Base-by-base conservation (phyloP, 2,329 filamentous ascomycete genomes). In the Clonostachys byssicola region DNA sequence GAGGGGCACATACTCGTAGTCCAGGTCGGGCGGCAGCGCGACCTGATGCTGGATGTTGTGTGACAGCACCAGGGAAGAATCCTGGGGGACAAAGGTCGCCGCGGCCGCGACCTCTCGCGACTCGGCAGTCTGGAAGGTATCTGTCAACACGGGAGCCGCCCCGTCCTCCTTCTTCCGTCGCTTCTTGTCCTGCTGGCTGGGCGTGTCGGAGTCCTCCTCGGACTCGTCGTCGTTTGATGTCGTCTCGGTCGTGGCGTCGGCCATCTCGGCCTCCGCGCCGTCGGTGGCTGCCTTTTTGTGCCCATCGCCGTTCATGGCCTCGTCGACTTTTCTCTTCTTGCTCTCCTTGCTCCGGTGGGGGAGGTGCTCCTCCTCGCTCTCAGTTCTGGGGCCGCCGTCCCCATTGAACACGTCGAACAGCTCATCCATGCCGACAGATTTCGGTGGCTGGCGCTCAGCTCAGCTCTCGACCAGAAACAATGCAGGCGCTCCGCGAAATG, bases 1-100 rank as follows among this genome's bases (percentile, higher is more conserved):
- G 46, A 99, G 89, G n/a, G 92, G 92, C 16, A 95, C 78, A 63
- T 96, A 96, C 64, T 92, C 87, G 73, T 95, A 95, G 70, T 95
- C 89, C 47, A 95, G 88, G 64, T 95, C 89, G 10, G 92, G 92
- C 3, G 94, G 94, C 17, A 99, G 77, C 12, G 94, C 89, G 56
- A 97, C 94, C 70, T 99, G 92, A 75, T 99, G 94, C 68, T 95
- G 92, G 58, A 99, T 95, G 72, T 99, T 96, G 73, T 99, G 95
- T 42, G 90, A 92, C 45, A 99, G 71, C 18, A 95, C 86, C 30
- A 99, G 82, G 6, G 86, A 82, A 42, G 83, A 75, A 30, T 91
- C 87, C 54, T 82, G 64, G 74, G 76, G 54, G 14, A 78, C 72
- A 47, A 84, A 76, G 9, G 89, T 91, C 34, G 85, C 83, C 6